A percentile compares a stretch with the other conserved stretches of the same genome.
Evolutionary conservation across 2,329 filamentous ascomycete genomes (phyloP).

Genomic region (Ascochyta clinopodiicola): DNA sequence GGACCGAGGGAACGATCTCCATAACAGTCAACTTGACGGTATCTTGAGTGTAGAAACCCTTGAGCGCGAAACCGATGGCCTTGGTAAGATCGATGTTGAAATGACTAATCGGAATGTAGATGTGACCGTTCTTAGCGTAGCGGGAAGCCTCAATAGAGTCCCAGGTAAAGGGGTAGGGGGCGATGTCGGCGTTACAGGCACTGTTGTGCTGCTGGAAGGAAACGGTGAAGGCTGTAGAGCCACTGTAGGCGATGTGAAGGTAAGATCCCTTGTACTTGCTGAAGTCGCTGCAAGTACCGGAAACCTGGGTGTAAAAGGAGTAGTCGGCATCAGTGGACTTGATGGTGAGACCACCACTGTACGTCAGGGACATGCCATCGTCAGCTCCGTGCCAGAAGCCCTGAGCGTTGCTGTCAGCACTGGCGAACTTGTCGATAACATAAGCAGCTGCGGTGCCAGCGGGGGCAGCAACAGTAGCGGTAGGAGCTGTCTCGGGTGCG

Average conservation of each 20-base stretch:
- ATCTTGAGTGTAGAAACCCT: slow-evolving; percentile 66
- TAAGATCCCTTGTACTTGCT: slow-evolving; percentile 63
- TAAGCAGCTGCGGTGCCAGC: slow-evolving; percentile 56
- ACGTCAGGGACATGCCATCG: slow-evolving; percentile 62
- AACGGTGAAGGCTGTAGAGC: slow-evolving; percentile 68
- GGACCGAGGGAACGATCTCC: slow-evolving; percentile 66
- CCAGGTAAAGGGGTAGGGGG: slow-evolving; percentile 71
- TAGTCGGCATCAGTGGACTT: slow-evolving; percentile 66
- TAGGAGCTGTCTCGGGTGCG: slow-evolving; percentile 51
- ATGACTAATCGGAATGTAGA: slow-evolving; percentile 72
- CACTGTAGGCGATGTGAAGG: slow-evolving; percentile 69
- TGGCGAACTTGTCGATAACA: slow-evolving; percentile 68
- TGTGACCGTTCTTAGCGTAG: slow-evolving; percentile 62
- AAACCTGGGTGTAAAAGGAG: slow-evolving; percentile 66
- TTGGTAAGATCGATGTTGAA: slow-evolving; percentile 67
- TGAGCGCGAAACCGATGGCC: slow-evolving; percentile 66
- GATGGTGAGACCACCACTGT: slow-evolving; percentile 62
- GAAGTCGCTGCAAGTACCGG: slow-evolving; percentile 63
- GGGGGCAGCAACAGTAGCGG: slow-evolving; percentile 59
- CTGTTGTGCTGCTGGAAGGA: slow-evolving; percentile 72
- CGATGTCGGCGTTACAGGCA: slow-evolving; percentile 61
- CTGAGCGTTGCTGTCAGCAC: slow-evolving; percentile 62
- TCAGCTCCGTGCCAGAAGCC: slow-evolving; percentile 72
- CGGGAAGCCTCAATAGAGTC: slow-evolving; percentile 70
- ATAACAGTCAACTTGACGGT: slow-evolving; percentile 62